Evolutionary conservation across 2,329 filamentous ascomycete genomes (phyloP), one percentile per base, ranked within the genome.

Genomic region (Alternaria triticimaculans): DNA sequence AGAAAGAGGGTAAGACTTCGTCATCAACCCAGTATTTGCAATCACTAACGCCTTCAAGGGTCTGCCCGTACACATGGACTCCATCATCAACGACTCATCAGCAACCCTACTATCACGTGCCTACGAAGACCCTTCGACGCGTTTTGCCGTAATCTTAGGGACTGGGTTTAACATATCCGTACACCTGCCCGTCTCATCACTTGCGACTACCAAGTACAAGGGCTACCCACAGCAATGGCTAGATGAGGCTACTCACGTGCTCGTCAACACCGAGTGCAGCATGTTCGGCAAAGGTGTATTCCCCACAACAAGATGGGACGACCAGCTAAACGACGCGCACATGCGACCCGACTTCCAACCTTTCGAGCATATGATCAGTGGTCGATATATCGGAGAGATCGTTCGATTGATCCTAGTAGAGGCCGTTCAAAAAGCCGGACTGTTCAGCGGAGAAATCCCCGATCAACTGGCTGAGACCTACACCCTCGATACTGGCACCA

Each of bases 151-250:
- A 11, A 90, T 90, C 63, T 80, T 90, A 12, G 88, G 88, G 26
- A 90, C 88, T 0, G 88, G 88, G 43, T 88, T 87, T 55, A 90
- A 90, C 74, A 87, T 87, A 60, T 86, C 87, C n/a, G 84, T 89
- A 21, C 87, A 88, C 70, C 84, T 89, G 30, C 88, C 88, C 3
- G 83, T 87, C 12, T 76, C 78, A 30, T 82, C 84, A 37, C 83
- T 90, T 41, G 85, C 85, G 4, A 72, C 75, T 18, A 79, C 82
- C 55, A 90, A 90, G 67, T 89, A 88, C 73, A 87, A 86, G 28
- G 72, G 76, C 26, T 83, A 88, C 54, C 84, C 87, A 1, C 78
- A 83, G 15, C 82, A 82, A 43, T 89, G 87, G 87, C 83, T 86
- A 61, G 81, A 84, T 26, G 80, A 84, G 44, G 87, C 87, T n/a